Base-by-base conservation (phyloP, 768 basidiomycete species). In the Termitomyces sp. region DNA sequence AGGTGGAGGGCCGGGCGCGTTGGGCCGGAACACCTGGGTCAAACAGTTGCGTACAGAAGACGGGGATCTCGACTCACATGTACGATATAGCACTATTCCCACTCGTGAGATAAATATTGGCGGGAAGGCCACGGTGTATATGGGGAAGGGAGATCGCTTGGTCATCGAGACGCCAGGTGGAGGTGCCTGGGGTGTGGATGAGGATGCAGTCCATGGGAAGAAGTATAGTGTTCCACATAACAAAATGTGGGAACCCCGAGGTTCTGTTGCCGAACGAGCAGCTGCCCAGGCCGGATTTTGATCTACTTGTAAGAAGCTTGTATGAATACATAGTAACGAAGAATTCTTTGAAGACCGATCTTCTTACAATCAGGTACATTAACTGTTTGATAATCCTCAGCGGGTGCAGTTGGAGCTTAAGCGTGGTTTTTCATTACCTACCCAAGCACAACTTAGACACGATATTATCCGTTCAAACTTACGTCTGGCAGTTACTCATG, bases 11-110 rank as follows among this genome's bases (percentile, higher is more conserved):
- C 78, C 83, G 8, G 94, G 85, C 16, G 78, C 71, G 44, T 72
- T 87, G 62, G 95, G 94, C 1, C 80, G 83, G 37, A 96, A 95
- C 70, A 87, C 89, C n/a, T 95, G 94, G 94, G 75, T 94, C 55
- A 91, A 91, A 70, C 77, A 80, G 64, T 76, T 81, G 50, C 82
- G 88, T 24, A 63, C 75, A 61, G 82, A 82, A 66, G 89, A 91
- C 63, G 85, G 87, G 0, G 92, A 95, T 68, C 60, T 83, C 5
- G 76, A 78, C 9, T 78, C 79, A 31, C 73, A 75, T 36, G 39
- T 39, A 48, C 30, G 22, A 22, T 44, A 54, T 20, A 71, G 60
- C 55, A 61, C 64, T 15, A 63, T 66, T 15, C 69, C 66, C 39
- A 70, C 74, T 13, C 79, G 91, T 22, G 75, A 81, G 36, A 89